Evolutionary conservation across 768 basidiomycete species (phyloP), one percentile per base, ranked within the genome.

Genomic region (Termitomyces sp.): DNA sequence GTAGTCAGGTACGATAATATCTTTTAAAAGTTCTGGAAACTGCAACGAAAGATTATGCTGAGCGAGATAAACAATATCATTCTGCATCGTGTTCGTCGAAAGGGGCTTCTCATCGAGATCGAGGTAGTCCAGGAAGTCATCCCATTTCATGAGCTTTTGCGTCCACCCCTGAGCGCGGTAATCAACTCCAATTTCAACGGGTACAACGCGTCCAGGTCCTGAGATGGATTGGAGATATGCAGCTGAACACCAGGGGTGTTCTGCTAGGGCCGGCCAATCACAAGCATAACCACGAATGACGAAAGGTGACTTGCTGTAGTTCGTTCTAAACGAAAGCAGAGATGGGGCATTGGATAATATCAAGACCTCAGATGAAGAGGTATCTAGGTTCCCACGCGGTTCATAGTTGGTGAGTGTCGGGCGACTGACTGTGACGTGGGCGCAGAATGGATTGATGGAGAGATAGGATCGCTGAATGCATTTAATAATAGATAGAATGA

Each of bases 1-100:
- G 68, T 96, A 95, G 70, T 97, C 95, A 0, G 97, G 96, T n/a
- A 93, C 66, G 11, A 81, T 63, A 53, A 98, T 84, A 68, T 98
- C 97, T 8, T 80, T 76, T 52, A 82, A 78, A 46, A 99, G 79
- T 2, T 73, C 71, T 1, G 94, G 95, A 65, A 98, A 94, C 71
- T 99, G 97, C 44, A 74, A 76, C 61, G 96, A 78, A 15, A 99
- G 82, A 66, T 87, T 83, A 75, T 99, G 89, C 70, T 99, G 97
- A 0, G 97, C 97, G 48, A 99, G 85, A 72, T 99, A 99, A 40
- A 89, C 66, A 15, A 77, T 70, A 2, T 79, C 70, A 54, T 58
- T 64, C 36, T 65, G 63, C 49, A 59, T 60, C 7, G 59, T n/a
- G 28, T 48, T 35, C 32, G 39, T 61, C 2, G 58, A 61, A 15